These are phyloP conservation scores for Trichoderma harzianum DNA, from an alignment of 2,329 filamentous ascomycete species.

Conservation along the genomic window DNA sequence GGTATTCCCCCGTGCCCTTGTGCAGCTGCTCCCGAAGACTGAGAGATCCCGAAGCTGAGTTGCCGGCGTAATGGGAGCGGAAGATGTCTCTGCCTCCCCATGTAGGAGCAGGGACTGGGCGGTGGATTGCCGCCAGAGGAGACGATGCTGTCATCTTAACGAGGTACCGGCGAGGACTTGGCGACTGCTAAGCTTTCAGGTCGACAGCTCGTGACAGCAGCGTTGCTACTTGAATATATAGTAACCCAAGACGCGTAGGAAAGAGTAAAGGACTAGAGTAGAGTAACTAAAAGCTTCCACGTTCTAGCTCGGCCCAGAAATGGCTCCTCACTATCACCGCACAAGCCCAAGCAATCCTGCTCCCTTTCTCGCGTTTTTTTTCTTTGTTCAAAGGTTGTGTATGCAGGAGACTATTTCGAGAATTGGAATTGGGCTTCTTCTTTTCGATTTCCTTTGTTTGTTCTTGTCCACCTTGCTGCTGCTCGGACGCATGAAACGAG, in stretches of 20 bases:
- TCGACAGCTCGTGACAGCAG: conserved; percentile 5
- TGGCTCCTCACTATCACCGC: conserved; percentile 10
- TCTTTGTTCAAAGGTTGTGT: conserved; percentile 7
- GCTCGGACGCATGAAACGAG: conserved; percentile 13
- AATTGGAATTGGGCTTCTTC: neutral
- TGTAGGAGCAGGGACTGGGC: conserved; percentile 56
- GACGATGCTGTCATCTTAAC: conserved; percentile 83
- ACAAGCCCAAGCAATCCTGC: conserved; percentile 13
- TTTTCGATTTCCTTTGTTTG: conserved; percentile 14
- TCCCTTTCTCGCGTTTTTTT: neutral
- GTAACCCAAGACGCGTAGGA: conserved; percentile 10
- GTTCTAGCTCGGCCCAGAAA: conserved; percentile 27
- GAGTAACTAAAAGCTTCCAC: conserved; percentile 32
- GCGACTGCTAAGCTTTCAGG: neutral
- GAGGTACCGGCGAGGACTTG: neutral
- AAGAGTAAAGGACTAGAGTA: conserved; percentile 17
- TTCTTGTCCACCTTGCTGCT: conserved; percentile 6
- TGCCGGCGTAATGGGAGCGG: conserved; percentile 49
- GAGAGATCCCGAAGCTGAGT: conserved; percentile 58
- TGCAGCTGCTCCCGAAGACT: conserved; percentile 75
- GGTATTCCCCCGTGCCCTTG: conserved; percentile 68
- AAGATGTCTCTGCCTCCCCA: conserved; percentile 57
- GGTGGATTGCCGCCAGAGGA: conserved; percentile 89
- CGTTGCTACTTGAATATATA: conserved; percentile 28
- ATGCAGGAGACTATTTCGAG: neutral